Evolutionary conservation across 179 eudicot species (phyloP), one percentile per base, ranked within the genome.

Genomic region (Nepenthes alata): DNA sequence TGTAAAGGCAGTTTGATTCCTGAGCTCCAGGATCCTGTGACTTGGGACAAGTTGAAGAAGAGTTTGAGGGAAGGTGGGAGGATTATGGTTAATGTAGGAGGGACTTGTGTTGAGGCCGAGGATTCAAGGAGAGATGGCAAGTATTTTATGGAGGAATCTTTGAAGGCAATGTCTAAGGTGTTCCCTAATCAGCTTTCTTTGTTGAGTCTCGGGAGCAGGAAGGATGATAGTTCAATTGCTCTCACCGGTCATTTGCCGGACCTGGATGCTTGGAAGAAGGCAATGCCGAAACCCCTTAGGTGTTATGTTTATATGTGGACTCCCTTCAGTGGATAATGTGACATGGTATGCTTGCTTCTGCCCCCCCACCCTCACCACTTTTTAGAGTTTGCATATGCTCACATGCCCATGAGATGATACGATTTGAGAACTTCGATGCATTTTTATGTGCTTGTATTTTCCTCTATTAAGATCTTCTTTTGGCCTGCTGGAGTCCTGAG

Each of bases 71-170:
- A 57, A 35, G 98, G 96, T 4, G 98, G 98, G 69, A 82, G 91
- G 73, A 77, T 91, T 12, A 91, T 91, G 91, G 96, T 86, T 74
- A 91, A 91, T 74, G 85, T 88, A 0, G 96, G 98, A 0, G 98
- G 98, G 50, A 86, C 87, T 61, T 91, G 96, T 63, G 95, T 91
- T 16, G 98, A 88, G 75, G 70, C 96, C 1, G 96, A 91, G 75
- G 95, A 86, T 77, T 61, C 71, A 2, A 69, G 74, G 58, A 82
- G 72, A 11, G 88, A 91, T 63, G 98, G 98, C 70, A 83, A 63
- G 41, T 61, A 66, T 50, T 59, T 86, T 12, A 91, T 88, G 98
- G 85, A 81, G 53, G 85, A 84, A 65, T 67, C 87, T 39, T 63
- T 89, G 74, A 70, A 60, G 81, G 97, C 85, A 13, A 72, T 91